Conservation (phyloP, 495 filamentous ascomycete genomes). For the Aspergillus nanangensis region DNA sequence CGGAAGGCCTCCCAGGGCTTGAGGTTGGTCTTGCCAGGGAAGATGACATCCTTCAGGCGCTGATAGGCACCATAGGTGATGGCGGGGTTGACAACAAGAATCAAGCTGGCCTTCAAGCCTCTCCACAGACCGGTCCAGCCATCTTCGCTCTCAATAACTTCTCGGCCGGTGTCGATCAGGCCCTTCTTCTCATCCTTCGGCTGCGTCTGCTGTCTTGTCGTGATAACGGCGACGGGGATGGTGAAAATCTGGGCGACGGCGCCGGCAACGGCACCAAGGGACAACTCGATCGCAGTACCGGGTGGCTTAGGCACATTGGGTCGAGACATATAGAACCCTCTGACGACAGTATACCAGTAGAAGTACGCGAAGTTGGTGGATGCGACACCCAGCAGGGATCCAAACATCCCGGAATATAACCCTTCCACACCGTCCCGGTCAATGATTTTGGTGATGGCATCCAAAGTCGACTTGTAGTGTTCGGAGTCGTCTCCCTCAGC, state of each 20-base stretch:
- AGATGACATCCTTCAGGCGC: constrained; percentile 73
- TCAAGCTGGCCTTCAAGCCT: constrained; percentile 92
- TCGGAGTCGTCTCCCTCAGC: constrained; percentile 25
- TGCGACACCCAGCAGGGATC: constrained; percentile 83
- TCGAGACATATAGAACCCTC: constrained; percentile 72
- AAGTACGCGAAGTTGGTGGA: constrained; percentile 99
- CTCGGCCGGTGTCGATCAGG: constrained; percentile 78
- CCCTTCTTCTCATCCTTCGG: constrained; percentile 79
- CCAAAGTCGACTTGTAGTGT: constrained; percentile 81
- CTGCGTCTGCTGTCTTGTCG: constrained; percentile 93
- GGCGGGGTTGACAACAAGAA: constrained; percentile 92
- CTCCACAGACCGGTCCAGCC: constrained; percentile 88
- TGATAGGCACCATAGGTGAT: constrained; percentile 99
- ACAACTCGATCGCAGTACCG: constrained; percentile 80
- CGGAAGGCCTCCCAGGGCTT: constrained; percentile 87
- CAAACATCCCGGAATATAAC: constrained; percentile 84
- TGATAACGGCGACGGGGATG: constrained; percentile 92
- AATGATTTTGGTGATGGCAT: constrained; percentile 84
- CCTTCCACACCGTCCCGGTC: constrained; percentile 76
- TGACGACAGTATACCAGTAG: constrained; percentile 95
- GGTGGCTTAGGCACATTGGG: constrained; percentile 59
- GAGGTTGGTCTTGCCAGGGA: constrained; percentile 71
- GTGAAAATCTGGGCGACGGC: constrained; percentile 94
- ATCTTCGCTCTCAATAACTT: constrained; percentile 88
- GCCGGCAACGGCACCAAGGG: constrained; percentile 82